Evolutionary conservation across 768 basidiomycete genomes (phyloP).

Genomic region (Russula olivacea): DNA sequence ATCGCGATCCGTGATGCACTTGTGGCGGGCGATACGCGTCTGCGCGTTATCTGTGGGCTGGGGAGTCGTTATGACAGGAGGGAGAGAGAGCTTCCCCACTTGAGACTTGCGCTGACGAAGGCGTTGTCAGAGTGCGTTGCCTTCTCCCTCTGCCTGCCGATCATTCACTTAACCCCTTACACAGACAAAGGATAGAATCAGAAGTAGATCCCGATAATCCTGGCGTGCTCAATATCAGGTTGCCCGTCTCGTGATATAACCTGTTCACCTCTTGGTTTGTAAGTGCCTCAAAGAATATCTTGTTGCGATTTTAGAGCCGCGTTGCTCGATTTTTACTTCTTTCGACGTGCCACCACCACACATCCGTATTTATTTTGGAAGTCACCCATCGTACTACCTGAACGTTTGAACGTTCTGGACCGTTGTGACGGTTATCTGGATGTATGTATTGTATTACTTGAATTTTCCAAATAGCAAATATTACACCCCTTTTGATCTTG

Average conservation of each 20-base stretch:
- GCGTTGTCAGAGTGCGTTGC: constrained; percentile 31
- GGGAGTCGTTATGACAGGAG: constrained; percentile 31
- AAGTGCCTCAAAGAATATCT: not conserved
- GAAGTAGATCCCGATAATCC: constrained; percentile 29
- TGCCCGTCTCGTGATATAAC: constrained; percentile 24
- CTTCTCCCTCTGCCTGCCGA: not conserved
- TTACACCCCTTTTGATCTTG: not conserved
- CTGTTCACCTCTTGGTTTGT: not conserved
- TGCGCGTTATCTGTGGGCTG: constrained; percentile 34
- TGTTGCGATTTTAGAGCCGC: constrained; percentile 4
- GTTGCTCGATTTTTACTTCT: not conserved
- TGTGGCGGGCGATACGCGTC: constrained; percentile 28
- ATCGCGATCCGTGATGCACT: constrained; percentile 32
- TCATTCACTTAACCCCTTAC: not conserved
- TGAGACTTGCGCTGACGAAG: constrained; percentile 32
- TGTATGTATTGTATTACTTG: constrained; percentile 10
- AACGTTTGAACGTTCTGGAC: not conserved
- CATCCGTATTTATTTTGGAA: not conserved
- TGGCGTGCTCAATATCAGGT: constrained; percentile 30
- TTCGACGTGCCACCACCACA: constrained; percentile 1
- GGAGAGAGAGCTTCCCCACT: constrained; percentile 29
- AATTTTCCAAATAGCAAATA: not conserved
- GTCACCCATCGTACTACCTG: not conserved
- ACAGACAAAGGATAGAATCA: constrained; percentile 29
- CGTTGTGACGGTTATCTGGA: not conserved